Evolutionary conservation across 805 yeast genomes (phyloP).

Genomic region (Nakazawaea laoshanensis): DNA sequence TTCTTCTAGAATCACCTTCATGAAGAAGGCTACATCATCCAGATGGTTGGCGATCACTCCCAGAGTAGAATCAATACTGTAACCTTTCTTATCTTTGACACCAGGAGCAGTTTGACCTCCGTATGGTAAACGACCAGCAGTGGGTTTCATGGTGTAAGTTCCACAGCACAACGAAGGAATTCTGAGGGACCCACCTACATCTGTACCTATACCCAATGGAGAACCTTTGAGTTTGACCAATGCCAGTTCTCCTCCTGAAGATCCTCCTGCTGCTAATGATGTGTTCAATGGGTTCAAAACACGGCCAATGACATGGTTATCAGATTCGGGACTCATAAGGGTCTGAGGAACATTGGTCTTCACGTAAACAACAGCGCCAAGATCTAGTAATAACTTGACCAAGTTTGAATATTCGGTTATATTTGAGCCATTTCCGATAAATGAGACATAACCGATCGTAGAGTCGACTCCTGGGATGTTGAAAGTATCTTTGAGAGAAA

Average conservation of each 20-base stretch:
- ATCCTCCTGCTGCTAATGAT: constrained; percentile 36
- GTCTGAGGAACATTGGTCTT: constrained; percentile 38
- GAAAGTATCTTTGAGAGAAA: constrained; percentile 28
- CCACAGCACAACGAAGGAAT: constrained; percentile 55
- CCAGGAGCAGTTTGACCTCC: constrained; percentile 20
- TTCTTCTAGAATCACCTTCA: constrained; percentile 21
- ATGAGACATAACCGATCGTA: constrained; percentile 34
- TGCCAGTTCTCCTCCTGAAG: constrained; percentile 48
- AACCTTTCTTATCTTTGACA: constrained; percentile 13
- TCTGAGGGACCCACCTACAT: constrained; percentile 49
- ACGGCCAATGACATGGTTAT: constrained; percentile 11
- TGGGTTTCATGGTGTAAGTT: constrained; percentile 46
- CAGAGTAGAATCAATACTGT: constrained; percentile 24
- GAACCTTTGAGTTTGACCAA: constrained; percentile 21
- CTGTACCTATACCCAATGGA: constrained; percentile 42
- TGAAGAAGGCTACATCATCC: constrained; percentile 39
- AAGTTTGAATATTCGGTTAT: constrained; percentile 24
- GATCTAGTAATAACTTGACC: constrained; percentile 25
- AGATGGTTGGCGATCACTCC: constrained; percentile 46
- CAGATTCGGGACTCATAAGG: constrained; percentile 8
- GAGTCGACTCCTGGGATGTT: constrained; percentile 36
- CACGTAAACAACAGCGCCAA: constrained; percentile 42
- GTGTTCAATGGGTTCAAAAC: constrained; percentile 17
- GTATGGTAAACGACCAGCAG: constrained; percentile 24
- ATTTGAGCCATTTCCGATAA: constrained; percentile 25